Evolutionary conservation across 2,329 filamentous ascomycete species (phyloP).

Genomic region (Neofusicoccum ribis): DNA sequence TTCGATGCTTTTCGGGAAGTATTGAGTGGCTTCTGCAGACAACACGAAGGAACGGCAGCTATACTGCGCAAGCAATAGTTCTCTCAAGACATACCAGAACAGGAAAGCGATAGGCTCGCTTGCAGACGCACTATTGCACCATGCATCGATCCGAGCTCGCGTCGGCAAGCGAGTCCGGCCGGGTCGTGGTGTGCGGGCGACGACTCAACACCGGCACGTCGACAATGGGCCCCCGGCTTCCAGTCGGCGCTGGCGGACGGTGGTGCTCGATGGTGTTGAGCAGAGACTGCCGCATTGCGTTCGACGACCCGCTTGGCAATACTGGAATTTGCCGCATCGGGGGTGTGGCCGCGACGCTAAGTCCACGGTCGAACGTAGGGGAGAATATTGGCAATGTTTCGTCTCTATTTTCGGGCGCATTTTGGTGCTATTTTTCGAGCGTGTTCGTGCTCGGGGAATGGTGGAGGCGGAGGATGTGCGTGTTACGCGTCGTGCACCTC

Average conservation of each 20-base stretch:
- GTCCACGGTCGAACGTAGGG: conserved; percentile 17
- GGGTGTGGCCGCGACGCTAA: conserved; percentile 4
- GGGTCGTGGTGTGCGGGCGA: no score
- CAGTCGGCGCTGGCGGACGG: no score
- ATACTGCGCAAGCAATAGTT: neutral
- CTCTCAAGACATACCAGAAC: neutral
- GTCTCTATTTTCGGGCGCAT: neutral
- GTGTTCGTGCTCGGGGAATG: neutral
- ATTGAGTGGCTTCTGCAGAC: neutral
- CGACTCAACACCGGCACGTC: no score
- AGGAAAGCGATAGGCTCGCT: conserved; percentile 6
- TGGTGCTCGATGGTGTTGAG: neutral
- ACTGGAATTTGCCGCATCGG: conserved; percentile 9
- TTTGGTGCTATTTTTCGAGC: neutral
- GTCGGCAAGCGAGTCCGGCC: no score
- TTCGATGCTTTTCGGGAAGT: neutral
- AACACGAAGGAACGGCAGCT: neutral
- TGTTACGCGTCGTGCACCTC: neutral
- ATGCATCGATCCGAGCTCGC: neutral
- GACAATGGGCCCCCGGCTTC: no score
- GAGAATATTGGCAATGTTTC: conserved; percentile 17
- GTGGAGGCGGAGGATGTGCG: neutral
- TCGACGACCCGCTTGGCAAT: conserved; percentile 5
- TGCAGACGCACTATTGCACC: neutral
- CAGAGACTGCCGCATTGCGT: neutral